These are phyloP conservation scores for Trametes hirsuta DNA, from an alignment of 1,284 basidiomycete species.

Conservation along the genomic window DNA sequence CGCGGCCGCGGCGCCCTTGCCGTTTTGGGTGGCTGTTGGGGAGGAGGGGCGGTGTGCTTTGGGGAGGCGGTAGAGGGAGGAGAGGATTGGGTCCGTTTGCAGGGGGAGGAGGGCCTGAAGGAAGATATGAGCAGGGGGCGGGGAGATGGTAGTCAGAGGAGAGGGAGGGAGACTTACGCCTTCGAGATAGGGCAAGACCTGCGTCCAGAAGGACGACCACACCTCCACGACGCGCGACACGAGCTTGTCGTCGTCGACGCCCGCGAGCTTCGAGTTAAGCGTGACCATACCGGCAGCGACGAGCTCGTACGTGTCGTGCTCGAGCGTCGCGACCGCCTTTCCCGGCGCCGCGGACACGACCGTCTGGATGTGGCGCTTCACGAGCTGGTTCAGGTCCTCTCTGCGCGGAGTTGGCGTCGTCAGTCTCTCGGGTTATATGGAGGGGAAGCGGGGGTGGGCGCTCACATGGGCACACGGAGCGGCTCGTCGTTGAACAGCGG, in stretches of 20 bases:
- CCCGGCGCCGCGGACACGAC: constrained; percentile 67
- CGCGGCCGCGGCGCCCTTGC: constrained; percentile 42
- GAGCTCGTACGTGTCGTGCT: constrained; percentile 81
- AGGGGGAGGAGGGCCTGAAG: constrained; percentile 72
- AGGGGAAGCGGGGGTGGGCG: constrained; percentile 2
- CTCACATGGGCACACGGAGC: constrained; percentile 83
- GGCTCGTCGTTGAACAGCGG: constrained; percentile 93
- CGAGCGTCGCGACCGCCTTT: constrained; percentile 68
- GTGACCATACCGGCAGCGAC: constrained; percentile 91
- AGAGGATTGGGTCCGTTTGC: constrained; percentile 72
- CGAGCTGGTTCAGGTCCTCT: constrained; percentile 88
- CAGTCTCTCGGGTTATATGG: not conserved
- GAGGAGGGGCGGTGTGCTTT: constrained; percentile 57
- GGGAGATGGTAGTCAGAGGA: not conserved
- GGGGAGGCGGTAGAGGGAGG: constrained; percentile 65
- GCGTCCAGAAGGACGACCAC: constrained; percentile 95
- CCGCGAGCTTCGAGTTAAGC: constrained; percentile 81
- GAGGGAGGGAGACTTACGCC: constrained; percentile 54
- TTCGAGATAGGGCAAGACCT: constrained; percentile 89
- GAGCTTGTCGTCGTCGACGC: constrained; percentile 75
- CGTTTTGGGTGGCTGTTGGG: constrained; percentile 56
- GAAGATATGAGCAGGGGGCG: constrained; percentile 3
- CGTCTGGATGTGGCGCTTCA: constrained; percentile 75
- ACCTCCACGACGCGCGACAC: constrained; percentile 81
- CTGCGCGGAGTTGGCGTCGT: constrained; percentile 38